Conservation (phyloP, 2,329 filamentous ascomycete genomes). For the Periglandula ipomoeae region DNA sequence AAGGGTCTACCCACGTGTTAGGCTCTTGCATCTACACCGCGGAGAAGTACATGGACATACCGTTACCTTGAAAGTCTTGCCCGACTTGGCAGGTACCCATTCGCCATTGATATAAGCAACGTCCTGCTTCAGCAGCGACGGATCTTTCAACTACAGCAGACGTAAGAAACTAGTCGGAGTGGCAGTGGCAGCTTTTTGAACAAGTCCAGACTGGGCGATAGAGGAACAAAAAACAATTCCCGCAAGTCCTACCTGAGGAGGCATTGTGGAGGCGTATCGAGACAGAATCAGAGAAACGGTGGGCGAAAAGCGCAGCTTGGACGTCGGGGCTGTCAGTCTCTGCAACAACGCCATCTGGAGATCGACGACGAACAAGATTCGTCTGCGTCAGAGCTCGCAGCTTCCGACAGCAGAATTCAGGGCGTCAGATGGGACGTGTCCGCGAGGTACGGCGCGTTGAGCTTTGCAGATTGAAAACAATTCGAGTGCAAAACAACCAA, state of each 20-base stretch:
- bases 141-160: conserved; percentile 57
- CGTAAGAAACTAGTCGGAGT: background rate
- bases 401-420: conserved; percentile 1
- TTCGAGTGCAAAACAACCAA: background rate
- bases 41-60: conserved; percentile 28
- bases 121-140: conserved; percentile 74
- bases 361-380: background rate
- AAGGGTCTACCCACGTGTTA: conserved; percentile 49
- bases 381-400: background rate
- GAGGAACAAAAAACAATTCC: background rate
- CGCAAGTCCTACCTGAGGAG: conserved; percentile 28
- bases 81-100: conserved; percentile 78
- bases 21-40: background rate
- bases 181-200: too few species aligned
- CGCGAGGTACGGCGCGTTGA: background rate
- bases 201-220: too few species aligned
- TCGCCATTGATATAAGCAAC: conserved; percentile 83
- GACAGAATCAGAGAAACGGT: conserved; percentile 17
- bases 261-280: conserved; percentile 38
- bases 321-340: conserved; percentile 19
- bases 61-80: conserved; percentile 86
- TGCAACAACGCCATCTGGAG: conserved; percentile 23
- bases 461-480: background rate
- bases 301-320: conserved; percentile 20
- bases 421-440: background rate